Conservation (phyloP, 768 basidiomycete species). For the Kwoniella pini region DNA sequence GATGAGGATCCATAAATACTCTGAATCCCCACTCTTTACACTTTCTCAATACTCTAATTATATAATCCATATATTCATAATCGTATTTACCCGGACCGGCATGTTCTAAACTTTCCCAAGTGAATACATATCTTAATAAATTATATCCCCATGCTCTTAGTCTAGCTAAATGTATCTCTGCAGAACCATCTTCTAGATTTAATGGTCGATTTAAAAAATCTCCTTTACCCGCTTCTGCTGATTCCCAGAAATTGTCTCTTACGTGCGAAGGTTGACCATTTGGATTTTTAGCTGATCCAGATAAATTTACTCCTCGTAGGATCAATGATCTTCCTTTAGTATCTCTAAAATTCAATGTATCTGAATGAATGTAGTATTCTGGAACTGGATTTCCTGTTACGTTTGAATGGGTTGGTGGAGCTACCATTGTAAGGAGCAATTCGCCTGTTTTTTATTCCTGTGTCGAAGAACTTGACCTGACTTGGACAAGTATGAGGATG, state of each 20-base stretch:
- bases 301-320: conserved; percentile 89
- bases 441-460: too few species aligned
- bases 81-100: conserved; percentile 93
- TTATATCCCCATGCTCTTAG: conserved; percentile 94
- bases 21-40: conserved; percentile 91
- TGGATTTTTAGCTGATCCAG: conserved; percentile 85
- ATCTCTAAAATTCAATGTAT: conserved; percentile 49
- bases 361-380: conserved; percentile 50
- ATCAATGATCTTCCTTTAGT: conserved; percentile 60
- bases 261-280: conserved; percentile 67
- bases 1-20: conserved; percentile 94
- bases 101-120: conserved; percentile 93
- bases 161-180: conserved; percentile 67
- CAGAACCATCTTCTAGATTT: conserved; percentile 69
- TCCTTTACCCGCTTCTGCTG: conserved; percentile 64
- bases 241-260: conserved; percentile 80
- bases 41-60: conserved; percentile 76
- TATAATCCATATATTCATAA: conserved; percentile 88
- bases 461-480: neutral
- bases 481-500: neutral
- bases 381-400: conserved; percentile 51
- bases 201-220: conserved; percentile 77
- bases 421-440: conserved; percentile 28
- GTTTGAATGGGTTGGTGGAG: conserved; percentile 42
- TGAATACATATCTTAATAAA: conserved; percentile 73